phyloP scores from a whole-genome alignment of 257 asterid genomes.

The Lycium ferocissimum region DNA sequence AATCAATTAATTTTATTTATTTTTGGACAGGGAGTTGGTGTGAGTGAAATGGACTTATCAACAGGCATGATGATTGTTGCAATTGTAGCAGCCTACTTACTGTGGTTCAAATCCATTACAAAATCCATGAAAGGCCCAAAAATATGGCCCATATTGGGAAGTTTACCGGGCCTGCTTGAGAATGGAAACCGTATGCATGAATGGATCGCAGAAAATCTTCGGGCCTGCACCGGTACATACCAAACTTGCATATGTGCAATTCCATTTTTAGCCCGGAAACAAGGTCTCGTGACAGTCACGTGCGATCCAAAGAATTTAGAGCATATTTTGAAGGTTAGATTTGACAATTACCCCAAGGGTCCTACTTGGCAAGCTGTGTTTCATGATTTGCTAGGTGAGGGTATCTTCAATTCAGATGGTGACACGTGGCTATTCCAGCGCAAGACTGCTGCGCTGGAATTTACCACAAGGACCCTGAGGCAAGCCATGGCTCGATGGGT shows the following conservation, averaged over 20 bases:
- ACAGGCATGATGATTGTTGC: conserved; percentile 46
- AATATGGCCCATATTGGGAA: conserved; percentile 64
- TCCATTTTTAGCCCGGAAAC: conserved; percentile 59
- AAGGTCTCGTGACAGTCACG: conserved; percentile 71
- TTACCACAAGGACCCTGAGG: conserved; percentile 62
- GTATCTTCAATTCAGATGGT: conserved; percentile 68
- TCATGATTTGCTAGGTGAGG: conserved; percentile 65
- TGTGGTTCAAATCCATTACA: conserved; percentile 57
- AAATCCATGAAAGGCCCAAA: conserved; percentile 54
- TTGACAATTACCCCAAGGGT: conserved; percentile 72
- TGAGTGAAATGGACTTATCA: conserved; percentile 48
- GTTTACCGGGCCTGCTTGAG: conserved; percentile 60
- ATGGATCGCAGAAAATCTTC: conserved; percentile 68
- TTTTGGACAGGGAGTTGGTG: neutral
- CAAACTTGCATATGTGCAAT: conserved; percentile 62
- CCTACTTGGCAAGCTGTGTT: conserved; percentile 75
- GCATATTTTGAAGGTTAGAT: conserved; percentile 59
- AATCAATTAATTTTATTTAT: too few relatives aligned
- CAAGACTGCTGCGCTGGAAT: conserved; percentile 67
- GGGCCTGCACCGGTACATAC: conserved; percentile 62
- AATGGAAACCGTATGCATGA: conserved; percentile 58
- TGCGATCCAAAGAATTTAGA: conserved; percentile 69
- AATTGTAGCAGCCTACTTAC: conserved; percentile 45
- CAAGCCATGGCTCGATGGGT: conserved; percentile 80
- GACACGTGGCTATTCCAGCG: conserved; percentile 78